Evolutionary conservation across 371 early-diverging fungal genomes (phyloP).

Genomic region (Syncephalastrum monosporum): DNA sequence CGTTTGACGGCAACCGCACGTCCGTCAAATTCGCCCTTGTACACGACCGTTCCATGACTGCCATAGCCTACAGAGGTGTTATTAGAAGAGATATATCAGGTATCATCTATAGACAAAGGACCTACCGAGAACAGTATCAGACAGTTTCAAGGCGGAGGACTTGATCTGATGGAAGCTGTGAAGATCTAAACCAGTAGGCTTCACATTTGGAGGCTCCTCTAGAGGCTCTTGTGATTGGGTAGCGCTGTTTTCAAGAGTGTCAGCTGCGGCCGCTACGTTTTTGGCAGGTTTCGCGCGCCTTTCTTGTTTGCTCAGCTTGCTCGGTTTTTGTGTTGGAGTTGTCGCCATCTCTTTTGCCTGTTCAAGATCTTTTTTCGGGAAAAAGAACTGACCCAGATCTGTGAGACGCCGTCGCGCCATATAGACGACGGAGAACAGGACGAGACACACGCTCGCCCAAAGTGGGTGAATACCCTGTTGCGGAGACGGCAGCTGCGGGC

Average conservation of each 20-base stretch:
- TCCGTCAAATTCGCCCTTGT: slow-evolving; percentile 88
- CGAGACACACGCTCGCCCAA: too few species aligned
- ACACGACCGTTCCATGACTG: slow-evolving; percentile 96
- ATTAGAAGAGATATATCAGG: neutral
- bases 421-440: too few species aligned
- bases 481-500: too few species aligned
- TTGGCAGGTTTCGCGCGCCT: slow-evolving; percentile 2
- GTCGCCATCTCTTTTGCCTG: too few species aligned
- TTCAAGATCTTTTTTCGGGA: too few species aligned
- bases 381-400: neutral
- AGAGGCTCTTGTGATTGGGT: slow-evolving; percentile 1
- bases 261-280: neutral
- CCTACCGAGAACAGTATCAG: slow-evolving; percentile 45
- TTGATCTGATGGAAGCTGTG: slow-evolving; percentile 27
- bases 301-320: neutral
- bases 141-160: slow-evolving; percentile 34
- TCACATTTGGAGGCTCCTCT: neutral
- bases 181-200: slow-evolving; percentile 26
- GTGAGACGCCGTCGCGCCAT: too few species aligned
- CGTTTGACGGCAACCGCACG: slow-evolving; percentile 94
- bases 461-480: too few species aligned
- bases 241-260: too few species aligned
- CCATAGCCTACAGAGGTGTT: slow-evolving; percentile 75
- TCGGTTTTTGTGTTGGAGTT: too few species aligned
- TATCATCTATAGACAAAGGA: neutral